A percentile compares a stretch with the other conserved stretches of the same genome.
phyloP scores from a whole-genome alignment of 1,139 yeast genomes.

The Arxiozyma slooffiae region DNA sequence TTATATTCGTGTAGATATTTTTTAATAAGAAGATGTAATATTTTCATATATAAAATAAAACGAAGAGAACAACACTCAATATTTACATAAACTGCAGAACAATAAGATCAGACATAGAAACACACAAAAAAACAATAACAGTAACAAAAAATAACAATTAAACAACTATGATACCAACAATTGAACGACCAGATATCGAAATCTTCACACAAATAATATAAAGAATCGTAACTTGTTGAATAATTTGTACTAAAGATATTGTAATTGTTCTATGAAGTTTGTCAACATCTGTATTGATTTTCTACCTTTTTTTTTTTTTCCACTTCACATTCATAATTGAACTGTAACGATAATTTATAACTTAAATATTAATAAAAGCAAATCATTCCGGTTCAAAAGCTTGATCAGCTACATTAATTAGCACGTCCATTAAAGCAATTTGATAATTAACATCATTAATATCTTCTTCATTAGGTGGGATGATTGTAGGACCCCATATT shows the following conservation, averaged over 20 bases:
- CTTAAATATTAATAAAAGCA: not conserved
- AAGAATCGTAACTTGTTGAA: too few relatives aligned
- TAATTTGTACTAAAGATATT: too few relatives aligned
- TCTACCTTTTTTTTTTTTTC: not conserved
- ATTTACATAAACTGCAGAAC: too few relatives aligned
- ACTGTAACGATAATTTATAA: not conserved
- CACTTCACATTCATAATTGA: not conserved
- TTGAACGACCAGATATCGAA: too few relatives aligned
- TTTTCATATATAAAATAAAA: too few relatives aligned
- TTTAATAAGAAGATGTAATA: too few relatives aligned
- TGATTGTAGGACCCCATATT: conserved; percentile 89
- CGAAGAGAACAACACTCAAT: too few relatives aligned
- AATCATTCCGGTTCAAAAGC: conserved; percentile 63
- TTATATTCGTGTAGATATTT: not conserved
- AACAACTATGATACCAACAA: too few relatives aligned
- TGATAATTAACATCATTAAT: conserved; percentile 75
- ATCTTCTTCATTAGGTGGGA: conserved; percentile 50
- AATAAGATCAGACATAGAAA: too few relatives aligned
- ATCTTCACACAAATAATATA: too few relatives aligned
- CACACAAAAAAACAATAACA: too few relatives aligned
- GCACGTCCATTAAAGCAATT: conserved; percentile 73
- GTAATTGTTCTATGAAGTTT: not conserved
- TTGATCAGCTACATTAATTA: conserved; percentile 73
- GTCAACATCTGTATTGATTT: not conserved
- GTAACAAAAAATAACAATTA: too few relatives aligned